These are phyloP conservation scores for Pseudogymnoascus sp. DNA, from an alignment of 2,329 filamentous ascomycete genomes.

Conservation along the genomic window DNA sequence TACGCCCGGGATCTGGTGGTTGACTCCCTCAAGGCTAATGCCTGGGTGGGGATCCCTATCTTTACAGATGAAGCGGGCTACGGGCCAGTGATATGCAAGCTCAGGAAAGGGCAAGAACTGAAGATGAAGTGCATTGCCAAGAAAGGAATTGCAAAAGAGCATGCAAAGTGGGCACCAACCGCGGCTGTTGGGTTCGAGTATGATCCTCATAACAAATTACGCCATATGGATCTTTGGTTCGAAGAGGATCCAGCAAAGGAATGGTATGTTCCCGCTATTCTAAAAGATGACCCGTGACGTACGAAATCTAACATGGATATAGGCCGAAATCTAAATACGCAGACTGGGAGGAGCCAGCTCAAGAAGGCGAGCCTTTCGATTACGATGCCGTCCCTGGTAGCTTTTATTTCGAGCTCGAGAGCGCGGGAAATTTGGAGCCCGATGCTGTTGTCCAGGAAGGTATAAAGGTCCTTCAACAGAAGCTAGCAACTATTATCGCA, in stretches of 20 bases:
- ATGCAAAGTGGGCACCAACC: conserved; percentile 94
- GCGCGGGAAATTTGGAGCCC: conserved; percentile 77
- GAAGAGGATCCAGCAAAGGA: conserved; percentile 75
- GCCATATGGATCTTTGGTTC: conserved; percentile 91
- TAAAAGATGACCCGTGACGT: background rate
- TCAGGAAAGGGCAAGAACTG: conserved; percentile 82
- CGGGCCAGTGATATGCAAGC: conserved; percentile 81
- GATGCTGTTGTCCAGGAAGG: conserved; percentile 84
- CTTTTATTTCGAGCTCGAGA: conserved; percentile 94
- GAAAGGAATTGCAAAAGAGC: conserved; percentile 98
- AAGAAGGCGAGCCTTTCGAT: conserved; percentile 81
- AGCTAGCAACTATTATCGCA: conserved; percentile 73
- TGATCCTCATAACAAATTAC: conserved; percentile 92
- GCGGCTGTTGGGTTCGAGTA: conserved; percentile 95
- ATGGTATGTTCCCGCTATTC: conserved; percentile 54
- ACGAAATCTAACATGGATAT: conserved; percentile 22
- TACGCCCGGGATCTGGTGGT: conserved; percentile 85
- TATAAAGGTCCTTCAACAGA: conserved; percentile 81
- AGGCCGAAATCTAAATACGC: conserved; percentile 79
- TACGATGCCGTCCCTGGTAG: conserved; percentile 76
- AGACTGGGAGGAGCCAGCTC: conserved; percentile 68
- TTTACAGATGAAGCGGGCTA: conserved; percentile 75
- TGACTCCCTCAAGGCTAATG: conserved; percentile 60
- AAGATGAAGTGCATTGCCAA: conserved; percentile 89
- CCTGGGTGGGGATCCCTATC: conserved; percentile 70